phyloP scores from a whole-genome alignment of 23 red algal species.

The Gracilaria caudata region DNA sequence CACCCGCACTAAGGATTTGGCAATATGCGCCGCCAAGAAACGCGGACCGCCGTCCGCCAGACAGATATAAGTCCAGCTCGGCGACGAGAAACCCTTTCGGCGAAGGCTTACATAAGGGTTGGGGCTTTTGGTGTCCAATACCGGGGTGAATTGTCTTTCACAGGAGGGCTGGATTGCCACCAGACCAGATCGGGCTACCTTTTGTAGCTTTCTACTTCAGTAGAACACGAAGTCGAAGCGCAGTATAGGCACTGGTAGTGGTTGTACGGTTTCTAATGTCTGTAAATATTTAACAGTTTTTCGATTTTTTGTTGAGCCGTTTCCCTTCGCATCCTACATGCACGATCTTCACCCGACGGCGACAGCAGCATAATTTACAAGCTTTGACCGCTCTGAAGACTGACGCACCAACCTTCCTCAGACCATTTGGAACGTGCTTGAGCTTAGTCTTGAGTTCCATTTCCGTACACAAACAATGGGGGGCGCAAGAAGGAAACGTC shows the following conservation, averaged over 20 bases:
- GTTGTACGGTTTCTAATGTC: neutral
- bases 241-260: neutral
- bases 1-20: neutral
- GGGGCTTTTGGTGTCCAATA: neutral
- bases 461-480: conserved; percentile 27
- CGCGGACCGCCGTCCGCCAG: neutral
- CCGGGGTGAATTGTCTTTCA: neutral
- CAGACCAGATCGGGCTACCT: too few relatives aligned
- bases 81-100: neutral
- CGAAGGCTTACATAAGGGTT: neutral
- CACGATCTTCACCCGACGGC: too few relatives aligned
- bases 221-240: too few relatives aligned
- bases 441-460: neutral
- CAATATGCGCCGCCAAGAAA: neutral
- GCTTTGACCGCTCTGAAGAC: too few relatives aligned
- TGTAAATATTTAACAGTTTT: neutral
- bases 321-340: too few relatives aligned
- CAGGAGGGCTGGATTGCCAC: too few relatives aligned
- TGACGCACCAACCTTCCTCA: too few relatives aligned
- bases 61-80: neutral
- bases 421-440: neutral
- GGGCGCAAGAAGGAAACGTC: conserved; percentile 47
- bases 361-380: too few relatives aligned
- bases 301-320: too few relatives aligned
- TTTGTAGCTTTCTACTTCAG: too few relatives aligned